Evolutionary conservation across 441 rosid species (phyloP).

Genomic region (Flueggea neowawraea): DNA sequence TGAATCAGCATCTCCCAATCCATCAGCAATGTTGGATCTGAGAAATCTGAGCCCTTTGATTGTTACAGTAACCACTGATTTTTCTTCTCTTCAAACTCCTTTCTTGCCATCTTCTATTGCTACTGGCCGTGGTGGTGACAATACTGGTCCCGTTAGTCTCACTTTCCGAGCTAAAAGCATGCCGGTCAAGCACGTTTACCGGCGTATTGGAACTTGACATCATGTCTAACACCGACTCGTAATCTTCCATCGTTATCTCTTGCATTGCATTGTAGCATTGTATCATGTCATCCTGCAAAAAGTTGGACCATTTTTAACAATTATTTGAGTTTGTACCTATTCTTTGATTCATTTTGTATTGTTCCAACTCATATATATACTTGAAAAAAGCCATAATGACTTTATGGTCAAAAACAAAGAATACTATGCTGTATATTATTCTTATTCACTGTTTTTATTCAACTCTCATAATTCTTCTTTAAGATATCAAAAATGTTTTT

Average conservation of each 20-base stretch:
- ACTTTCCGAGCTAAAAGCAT: constrained; percentile 44
- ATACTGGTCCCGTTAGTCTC: constrained; percentile 27
- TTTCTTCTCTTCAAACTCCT: not conserved
- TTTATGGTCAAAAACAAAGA: not conserved
- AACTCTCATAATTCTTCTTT: too few species aligned
- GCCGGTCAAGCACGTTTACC: constrained; percentile 55
- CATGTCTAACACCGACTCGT: constrained; percentile 32
- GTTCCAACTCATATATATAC: not conserved
- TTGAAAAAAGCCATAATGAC: not conserved
- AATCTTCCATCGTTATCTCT: constrained; percentile 27
- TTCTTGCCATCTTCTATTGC: not conserved
- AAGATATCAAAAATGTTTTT: too few species aligned
- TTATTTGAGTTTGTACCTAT: not conserved
- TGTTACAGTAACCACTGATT: not conserved
- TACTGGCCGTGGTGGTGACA: constrained; percentile 1
- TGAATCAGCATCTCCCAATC: not conserved
- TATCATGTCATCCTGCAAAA: constrained; percentile 48
- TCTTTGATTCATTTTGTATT: too few species aligned
- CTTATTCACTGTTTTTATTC: too few species aligned
- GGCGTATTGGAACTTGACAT: constrained; percentile 46
- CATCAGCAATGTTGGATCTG: not conserved
- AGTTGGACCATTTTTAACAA: not conserved
- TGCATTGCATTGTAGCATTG: constrained; percentile 52
- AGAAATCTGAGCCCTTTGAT: not conserved
- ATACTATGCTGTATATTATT: too few species aligned